A percentile compares a stretch with the other conserved stretches of the same genome.
phyloP scores from a whole-genome alignment of 108 stramenopile genomes.

The Nitzschia sp. region DNA sequence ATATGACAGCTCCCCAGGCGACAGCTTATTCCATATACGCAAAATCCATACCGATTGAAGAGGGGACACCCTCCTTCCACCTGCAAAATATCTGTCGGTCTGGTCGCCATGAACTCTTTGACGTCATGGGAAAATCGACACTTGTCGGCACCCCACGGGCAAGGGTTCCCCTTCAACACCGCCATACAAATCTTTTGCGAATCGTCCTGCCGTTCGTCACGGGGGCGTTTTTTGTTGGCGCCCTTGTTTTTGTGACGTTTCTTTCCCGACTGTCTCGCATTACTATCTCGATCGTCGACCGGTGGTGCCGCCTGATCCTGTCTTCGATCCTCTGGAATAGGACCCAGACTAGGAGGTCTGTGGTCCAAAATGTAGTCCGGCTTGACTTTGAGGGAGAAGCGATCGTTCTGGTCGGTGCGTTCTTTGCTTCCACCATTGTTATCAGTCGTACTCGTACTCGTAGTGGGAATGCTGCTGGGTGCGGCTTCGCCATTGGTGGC shows the following conservation, averaged over 20 bases:
- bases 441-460: too few relatives aligned
- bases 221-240: slow-evolving; percentile 80
- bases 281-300: slow-evolving; percentile 26
- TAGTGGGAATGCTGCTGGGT: not conserved
- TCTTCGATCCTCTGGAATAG: slow-evolving; percentile 11
- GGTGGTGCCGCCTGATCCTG: slow-evolving; percentile 1
- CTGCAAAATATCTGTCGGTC: slow-evolving; percentile 54
- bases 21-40: slow-evolving; percentile 76
- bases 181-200: slow-evolving; percentile 64
- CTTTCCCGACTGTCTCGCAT: slow-evolving; percentile 4
- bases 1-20: slow-evolving; percentile 71
- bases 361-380: slow-evolving; percentile 46
- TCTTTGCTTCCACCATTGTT: too few relatives aligned
- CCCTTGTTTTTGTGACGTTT: slow-evolving; percentile 30
- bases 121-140: slow-evolving; percentile 89
- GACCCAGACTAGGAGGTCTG: slow-evolving; percentile 32
- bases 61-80: slow-evolving; percentile 61
- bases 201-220: slow-evolving; percentile 51
- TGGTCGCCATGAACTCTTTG: slow-evolving; percentile 55
- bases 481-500: not conserved
- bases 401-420: slow-evolving; percentile 16
- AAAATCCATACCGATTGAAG: slow-evolving; percentile 55
- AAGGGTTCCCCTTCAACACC: slow-evolving; percentile 47
- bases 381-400: slow-evolving; percentile 50
- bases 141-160: slow-evolving; percentile 48